phyloP scores from a whole-genome alignment of 306 rosid species.

The Delonix regia region DNA sequence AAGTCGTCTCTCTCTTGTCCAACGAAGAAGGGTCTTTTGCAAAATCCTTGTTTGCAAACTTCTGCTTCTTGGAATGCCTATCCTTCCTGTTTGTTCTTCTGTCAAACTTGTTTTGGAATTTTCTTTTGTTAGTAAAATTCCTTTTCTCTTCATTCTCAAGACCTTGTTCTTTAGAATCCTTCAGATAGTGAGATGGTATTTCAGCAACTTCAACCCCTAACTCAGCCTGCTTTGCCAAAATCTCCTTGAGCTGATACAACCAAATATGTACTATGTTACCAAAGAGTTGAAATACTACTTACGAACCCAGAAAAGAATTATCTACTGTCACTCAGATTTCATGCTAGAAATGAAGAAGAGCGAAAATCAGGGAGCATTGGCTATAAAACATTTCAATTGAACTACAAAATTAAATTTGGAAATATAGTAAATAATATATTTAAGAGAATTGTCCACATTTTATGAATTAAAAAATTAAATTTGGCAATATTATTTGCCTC shows the following conservation, averaged over 20 bases:
- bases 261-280: neutral
- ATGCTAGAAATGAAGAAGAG: neutral
- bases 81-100: slow-evolving; percentile 49
- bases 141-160: slow-evolving; percentile 42
- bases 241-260: slow-evolving; percentile 77
- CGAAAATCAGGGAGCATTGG: neutral
- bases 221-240: slow-evolving; percentile 90
- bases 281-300: neutral
- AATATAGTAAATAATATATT: neutral
- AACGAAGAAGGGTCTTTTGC: slow-evolving; percentile 20
- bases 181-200: slow-evolving; percentile 73
- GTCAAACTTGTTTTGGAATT: slow-evolving; percentile 48
- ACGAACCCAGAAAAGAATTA: neutral
- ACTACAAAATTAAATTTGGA: slow-evolving; percentile 11
- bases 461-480: neutral
- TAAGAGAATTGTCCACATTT: neutral
- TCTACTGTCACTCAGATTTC: neutral
- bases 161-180: slow-evolving; percentile 49
- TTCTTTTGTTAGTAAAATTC: slow-evolving; percentile 43
- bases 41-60: slow-evolving; percentile 39
- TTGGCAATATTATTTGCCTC: neutral
- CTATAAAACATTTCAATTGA: slow-evolving; percentile 1
- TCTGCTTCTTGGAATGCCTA: slow-evolving; percentile 58
- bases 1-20: slow-evolving; percentile 56
- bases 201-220: slow-evolving; percentile 96